Evolutionary conservation across 106 monocot species (phyloP).

Genomic region (Acorus gramineus): DNA sequence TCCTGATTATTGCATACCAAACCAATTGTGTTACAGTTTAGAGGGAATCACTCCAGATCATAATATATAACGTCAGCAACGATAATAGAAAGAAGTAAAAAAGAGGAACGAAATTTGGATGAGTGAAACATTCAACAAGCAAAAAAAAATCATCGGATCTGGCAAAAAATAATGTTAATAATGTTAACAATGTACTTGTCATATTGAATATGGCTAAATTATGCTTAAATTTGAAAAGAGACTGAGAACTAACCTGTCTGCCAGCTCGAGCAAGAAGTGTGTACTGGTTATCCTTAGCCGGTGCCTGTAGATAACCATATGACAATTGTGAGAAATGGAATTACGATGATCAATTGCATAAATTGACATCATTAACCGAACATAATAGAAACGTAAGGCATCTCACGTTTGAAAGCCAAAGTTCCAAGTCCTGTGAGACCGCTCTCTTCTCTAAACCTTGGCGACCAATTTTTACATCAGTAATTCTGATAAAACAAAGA

Average conservation of each 20-base stretch:
- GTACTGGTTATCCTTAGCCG: constrained; percentile 76
- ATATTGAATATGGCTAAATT: too few relatives aligned
- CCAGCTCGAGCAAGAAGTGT: constrained; percentile 96
- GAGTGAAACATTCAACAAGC: too few relatives aligned
- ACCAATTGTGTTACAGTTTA: too few relatives aligned
- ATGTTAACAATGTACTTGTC: too few relatives aligned
- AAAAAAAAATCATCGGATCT: too few relatives aligned
- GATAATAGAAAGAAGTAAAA: too few relatives aligned
- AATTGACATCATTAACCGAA: neutral
- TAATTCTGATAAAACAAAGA: constrained; percentile 42
- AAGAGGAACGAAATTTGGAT: too few relatives aligned
- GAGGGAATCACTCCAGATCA: too few relatives aligned
- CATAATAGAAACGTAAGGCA: neutral
- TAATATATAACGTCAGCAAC: too few relatives aligned
- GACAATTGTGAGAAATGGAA: neutral
- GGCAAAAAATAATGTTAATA: too few relatives aligned
- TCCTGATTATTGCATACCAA: too few relatives aligned
- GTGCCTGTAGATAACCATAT: constrained; percentile 30
- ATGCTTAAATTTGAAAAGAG: too few relatives aligned
- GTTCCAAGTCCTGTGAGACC: constrained; percentile 97
- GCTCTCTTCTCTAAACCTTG: constrained; percentile 92
- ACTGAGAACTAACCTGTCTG: constrained; percentile 54
- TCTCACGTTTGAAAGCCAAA: constrained; percentile 94
- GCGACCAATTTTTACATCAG: constrained; percentile 66
- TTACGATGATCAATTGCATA: neutral